phyloP scores from a whole-genome alignment of 768 basidiomycete species.

The Glaciozyma martinii region DNA sequence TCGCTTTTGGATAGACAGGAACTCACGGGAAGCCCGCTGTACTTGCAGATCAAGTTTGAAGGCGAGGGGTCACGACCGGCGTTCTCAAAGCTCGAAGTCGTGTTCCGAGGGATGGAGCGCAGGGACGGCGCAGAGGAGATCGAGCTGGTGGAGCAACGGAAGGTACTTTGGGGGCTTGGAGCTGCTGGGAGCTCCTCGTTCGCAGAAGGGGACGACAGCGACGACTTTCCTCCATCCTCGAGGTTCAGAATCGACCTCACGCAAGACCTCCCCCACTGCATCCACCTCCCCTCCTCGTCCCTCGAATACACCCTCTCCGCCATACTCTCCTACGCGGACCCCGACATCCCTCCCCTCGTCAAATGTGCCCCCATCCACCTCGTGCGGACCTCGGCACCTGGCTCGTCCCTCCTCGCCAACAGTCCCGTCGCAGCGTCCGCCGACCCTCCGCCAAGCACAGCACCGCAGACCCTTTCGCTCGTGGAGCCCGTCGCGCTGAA shows the following conservation, averaged over 20 bases:
- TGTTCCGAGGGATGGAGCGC: conserved; percentile 26
- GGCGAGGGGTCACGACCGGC: not conserved
- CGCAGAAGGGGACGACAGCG: not conserved
- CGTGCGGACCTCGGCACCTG: conserved; percentile 28
- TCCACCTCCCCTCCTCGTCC: conserved; percentile 65
- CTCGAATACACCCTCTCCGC: conserved; percentile 64
- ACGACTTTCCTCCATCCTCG: conserved; percentile 48
- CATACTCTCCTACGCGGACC: conserved; percentile 45
- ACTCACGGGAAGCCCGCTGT: conserved; percentile 37
- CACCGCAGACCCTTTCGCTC: conserved; percentile 2
- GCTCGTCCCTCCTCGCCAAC: conserved; percentile 7
- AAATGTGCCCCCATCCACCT: conserved; percentile 28
- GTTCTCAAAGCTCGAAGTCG: conserved; percentile 15
- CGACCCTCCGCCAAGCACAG: not conserved
- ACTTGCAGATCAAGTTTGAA: not conserved
- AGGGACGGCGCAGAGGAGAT: not conserved
- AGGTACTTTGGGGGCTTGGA: conserved; percentile 20
- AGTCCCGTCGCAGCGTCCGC: not conserved
- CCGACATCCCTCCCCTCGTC: conserved; percentile 39
- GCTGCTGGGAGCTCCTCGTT: conserved; percentile 8
- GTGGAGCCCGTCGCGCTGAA: conserved; percentile 54
- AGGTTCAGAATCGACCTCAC: conserved; percentile 74
- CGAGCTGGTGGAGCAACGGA: conserved; percentile 15
- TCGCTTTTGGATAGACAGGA: too few species aligned
- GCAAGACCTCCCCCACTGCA: conserved; percentile 70